Conservation (phyloP, 1,284 basidiomycete species). For the Puccinia horiana region DNA sequence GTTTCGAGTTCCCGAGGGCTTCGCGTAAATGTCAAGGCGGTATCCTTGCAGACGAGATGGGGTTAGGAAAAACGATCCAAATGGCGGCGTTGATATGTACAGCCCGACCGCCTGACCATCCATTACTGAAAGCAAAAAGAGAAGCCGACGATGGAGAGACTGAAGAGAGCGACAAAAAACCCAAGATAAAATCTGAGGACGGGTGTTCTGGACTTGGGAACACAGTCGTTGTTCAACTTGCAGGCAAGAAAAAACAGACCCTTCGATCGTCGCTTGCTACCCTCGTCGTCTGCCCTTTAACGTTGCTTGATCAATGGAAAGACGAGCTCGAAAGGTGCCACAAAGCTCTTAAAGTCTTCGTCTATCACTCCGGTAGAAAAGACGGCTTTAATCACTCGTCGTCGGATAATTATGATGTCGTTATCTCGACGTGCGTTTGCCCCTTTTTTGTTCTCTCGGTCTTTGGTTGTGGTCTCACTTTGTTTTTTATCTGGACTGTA, state of each 20-base stretch:
- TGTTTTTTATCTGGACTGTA: not conserved
- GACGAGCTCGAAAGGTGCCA: conserved; percentile 74
- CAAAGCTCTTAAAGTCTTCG: conserved; percentile 65
- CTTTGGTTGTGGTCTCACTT: not conserved
- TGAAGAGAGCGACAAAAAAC: not conserved
- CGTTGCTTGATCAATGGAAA: conserved; percentile 84
- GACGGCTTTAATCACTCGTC: conserved; percentile 70
- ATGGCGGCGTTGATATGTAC: conserved; percentile 85
- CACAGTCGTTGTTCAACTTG: not conserved
- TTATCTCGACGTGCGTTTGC: conserved; percentile 37
- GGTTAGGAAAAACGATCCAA: conserved; percentile 98
- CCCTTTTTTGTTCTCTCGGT: too few relatives aligned
- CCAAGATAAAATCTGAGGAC: not conserved
- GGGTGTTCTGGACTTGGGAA: not conserved
- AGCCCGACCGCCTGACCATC: conserved; percentile 59
- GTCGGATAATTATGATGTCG: conserved; percentile 58
- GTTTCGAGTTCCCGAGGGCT: conserved; percentile 78
- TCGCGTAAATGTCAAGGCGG: conserved; percentile 79
- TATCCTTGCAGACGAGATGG: conserved; percentile 79
- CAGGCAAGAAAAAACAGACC: not conserved
- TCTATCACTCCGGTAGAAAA: conserved; percentile 84
- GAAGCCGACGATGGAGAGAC: conserved; percentile 58
- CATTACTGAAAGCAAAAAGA: not conserved
- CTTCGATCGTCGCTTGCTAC: conserved; percentile 62
- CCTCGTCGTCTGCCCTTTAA: conserved; percentile 88